A percentile compares a stretch with the other conserved stretches of the same genome.
Evolutionary conservation across 2,329 filamentous ascomycete species (phyloP).

Genomic region (Cryphonectria nitschkei): DNA sequence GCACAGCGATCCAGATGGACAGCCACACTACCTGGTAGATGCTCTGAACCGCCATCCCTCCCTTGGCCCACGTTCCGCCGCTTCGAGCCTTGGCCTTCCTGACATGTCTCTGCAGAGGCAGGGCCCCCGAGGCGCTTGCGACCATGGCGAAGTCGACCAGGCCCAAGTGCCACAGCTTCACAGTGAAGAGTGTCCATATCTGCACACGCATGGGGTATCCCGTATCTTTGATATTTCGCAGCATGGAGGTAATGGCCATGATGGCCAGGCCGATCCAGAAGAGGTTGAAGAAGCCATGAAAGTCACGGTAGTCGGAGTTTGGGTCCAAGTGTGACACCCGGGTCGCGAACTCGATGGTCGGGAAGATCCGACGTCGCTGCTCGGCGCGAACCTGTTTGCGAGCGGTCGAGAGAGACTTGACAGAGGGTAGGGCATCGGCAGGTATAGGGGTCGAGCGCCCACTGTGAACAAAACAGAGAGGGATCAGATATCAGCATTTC

Average conservation of each 20-base stretch:
- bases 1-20: constrained; percentile 78
- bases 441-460: constrained; percentile 83
- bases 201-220: constrained; percentile 82
- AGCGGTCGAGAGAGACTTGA: constrained; percentile 81
- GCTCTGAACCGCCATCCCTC: constrained; percentile 83
- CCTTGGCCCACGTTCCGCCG: constrained; percentile 71
- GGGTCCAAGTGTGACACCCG: constrained; percentile 96
- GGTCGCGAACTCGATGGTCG: constrained; percentile 87
- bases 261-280: constrained; percentile 98
- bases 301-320: constrained; percentile 87
- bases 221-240: constrained; percentile 92
- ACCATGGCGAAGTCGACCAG: constrained; percentile 88
- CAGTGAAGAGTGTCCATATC: constrained; percentile 86
- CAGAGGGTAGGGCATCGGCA: constrained; percentile 89
- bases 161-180: constrained; percentile 86
- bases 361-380: constrained; percentile 83
- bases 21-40: constrained; percentile 81
- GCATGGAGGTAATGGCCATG: constrained; percentile 93
- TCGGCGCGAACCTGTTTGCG: constrained; percentile 82
- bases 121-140: constrained; percentile 67
- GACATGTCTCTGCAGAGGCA: constrained; percentile 74
- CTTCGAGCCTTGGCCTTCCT: constrained; percentile 54
- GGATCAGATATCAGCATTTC: constrained; percentile 22
- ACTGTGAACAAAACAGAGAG: constrained; percentile 49
- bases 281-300: constrained; percentile 94